phyloP scores from a whole-genome alignment of 2,329 filamentous ascomycete species.

The Sporothrix curviconia region DNA sequence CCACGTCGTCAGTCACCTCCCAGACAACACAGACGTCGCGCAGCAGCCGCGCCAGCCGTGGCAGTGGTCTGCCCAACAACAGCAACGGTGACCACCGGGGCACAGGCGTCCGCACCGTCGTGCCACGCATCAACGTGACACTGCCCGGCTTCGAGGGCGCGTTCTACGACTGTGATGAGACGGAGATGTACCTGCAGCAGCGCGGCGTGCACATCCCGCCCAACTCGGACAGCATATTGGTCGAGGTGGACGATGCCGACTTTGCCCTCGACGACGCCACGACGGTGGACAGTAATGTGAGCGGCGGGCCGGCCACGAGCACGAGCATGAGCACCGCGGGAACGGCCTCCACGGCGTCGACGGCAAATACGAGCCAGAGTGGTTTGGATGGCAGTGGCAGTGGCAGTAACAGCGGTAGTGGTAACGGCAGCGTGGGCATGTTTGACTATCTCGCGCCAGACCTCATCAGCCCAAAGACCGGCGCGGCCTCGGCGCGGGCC shows the following conservation, averaged over 20 bases:
- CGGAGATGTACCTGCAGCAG: conserved; percentile 64
- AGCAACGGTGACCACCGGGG: conserved; percentile 33
- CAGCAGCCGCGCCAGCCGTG: too few species aligned
- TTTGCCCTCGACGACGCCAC: conserved; percentile 27
- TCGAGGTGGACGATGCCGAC: conserved; percentile 44
- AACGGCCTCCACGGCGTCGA: not conserved
- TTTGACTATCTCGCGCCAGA: conserved; percentile 1
- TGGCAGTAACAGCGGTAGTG: not conserved
- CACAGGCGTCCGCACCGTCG: conserved; percentile 29
- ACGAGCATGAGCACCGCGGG: too few species aligned
- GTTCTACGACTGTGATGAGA: conserved; percentile 71
- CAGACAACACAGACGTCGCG: not conserved
- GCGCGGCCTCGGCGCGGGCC: too few species aligned
- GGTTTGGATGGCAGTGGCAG: too few species aligned
- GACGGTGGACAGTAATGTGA: not conserved
- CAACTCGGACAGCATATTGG: conserved; percentile 52
- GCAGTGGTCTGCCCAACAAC: conserved; percentile 6
- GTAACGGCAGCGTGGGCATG: not conserved
- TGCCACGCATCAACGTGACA: conserved; percentile 44
- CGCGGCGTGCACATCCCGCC: conserved; percentile 58
- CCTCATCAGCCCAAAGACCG: not conserved
- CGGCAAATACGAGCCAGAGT: not conserved
- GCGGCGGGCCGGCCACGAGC: not conserved
- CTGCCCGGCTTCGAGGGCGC: conserved; percentile 62
- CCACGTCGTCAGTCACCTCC: not conserved